These are phyloP conservation scores for Colletotrichum sp. DNA, from an alignment of 2,329 filamentous ascomycete genomes.

Conservation along the genomic window DNA sequence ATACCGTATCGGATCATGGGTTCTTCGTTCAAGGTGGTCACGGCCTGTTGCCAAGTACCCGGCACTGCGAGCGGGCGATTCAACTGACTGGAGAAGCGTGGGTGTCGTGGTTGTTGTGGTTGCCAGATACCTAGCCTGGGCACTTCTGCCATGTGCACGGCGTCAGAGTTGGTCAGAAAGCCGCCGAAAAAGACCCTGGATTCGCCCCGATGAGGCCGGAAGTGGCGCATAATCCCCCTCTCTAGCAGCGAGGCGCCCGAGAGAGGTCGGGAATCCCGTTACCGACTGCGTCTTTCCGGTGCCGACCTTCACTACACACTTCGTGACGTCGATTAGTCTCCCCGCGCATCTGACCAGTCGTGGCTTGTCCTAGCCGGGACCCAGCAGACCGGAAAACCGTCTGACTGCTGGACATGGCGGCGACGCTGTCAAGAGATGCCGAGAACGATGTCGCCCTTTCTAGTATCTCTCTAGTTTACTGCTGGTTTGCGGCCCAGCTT, in stretches of 20 bases:
- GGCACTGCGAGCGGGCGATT: neutral
- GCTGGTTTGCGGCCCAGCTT: constrained; percentile 4
- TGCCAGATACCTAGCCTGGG: neutral
- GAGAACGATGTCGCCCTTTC: neutral
- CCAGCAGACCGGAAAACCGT: neutral
- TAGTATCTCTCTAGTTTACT: neutral
- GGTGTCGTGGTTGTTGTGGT: neutral
- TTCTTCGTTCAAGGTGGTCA: neutral
- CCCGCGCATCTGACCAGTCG: neutral
- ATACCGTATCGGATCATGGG: neutral
- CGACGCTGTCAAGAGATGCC: neutral
- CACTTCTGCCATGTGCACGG: constrained; percentile 5
- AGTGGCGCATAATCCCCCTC: neutral
- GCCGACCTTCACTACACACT: neutral
- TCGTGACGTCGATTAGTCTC: neutral
- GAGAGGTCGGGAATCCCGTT: neutral
- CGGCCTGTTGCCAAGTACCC: neutral
- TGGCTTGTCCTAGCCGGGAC: neutral
- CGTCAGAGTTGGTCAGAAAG: constrained; percentile 7
- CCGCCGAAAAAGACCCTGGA: constrained; percentile 17
- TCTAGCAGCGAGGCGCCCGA: neutral
- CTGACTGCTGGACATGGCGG: neutral
- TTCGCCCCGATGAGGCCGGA: constrained; percentile 14
- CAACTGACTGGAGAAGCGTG: neutral
- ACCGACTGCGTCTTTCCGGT: neutral